phyloP scores from a whole-genome alignment of 2,329 filamentous ascomycete species.

The Zelopaecilomyces penicillatus region DNA sequence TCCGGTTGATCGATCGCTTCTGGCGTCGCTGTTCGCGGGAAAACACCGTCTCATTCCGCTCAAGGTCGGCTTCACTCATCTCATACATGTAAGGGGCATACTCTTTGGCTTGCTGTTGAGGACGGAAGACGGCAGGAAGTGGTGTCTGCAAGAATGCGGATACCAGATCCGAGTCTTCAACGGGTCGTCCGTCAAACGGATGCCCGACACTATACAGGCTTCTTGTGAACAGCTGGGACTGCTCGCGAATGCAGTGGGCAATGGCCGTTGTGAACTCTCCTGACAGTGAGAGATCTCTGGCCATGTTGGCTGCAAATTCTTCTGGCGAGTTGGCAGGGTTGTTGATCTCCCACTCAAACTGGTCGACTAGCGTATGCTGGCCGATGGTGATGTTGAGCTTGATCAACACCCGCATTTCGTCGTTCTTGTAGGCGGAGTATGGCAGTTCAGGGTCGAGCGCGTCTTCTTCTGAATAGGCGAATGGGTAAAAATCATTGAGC shows the following conservation, averaged over 20 bases:
- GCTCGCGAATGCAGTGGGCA: conserved; percentile 94
- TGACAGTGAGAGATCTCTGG: conserved; percentile 78
- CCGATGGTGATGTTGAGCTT: conserved; percentile 98
- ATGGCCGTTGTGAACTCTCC: conserved; percentile 97
- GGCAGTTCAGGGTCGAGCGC: conserved; percentile 82
- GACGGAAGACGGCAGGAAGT: conserved; percentile 73
- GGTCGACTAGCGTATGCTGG: conserved; percentile 85
- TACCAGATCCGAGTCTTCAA: conserved; percentile 86
- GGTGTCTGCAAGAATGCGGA: conserved; percentile 81
- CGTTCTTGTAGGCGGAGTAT: conserved; percentile 93
- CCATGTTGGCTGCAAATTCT: conserved; percentile 85
- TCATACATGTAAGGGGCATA: conserved; percentile 92
- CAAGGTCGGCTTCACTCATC: conserved; percentile 80
- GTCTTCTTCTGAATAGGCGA: conserved; percentile 83
- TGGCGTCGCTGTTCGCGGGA: conserved; percentile 89
- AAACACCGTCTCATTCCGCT: conserved; percentile 85
- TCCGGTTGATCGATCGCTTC: conserved; percentile 88
- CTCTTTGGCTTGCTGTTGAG: conserved; percentile 87
- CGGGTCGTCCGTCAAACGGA: conserved; percentile 85
- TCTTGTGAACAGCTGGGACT: conserved; percentile 87
- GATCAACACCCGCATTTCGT: conserved; percentile 94
- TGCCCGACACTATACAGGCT: conserved; percentile 90
- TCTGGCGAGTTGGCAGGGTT: conserved; percentile 89
- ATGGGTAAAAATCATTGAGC: conserved; percentile 86
- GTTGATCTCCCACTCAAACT: conserved; percentile 99